These are phyloP conservation scores for Trichoderma reesei DNA, from an alignment of 495 filamentous ascomycete genomes.

Conservation along the genomic window DNA sequence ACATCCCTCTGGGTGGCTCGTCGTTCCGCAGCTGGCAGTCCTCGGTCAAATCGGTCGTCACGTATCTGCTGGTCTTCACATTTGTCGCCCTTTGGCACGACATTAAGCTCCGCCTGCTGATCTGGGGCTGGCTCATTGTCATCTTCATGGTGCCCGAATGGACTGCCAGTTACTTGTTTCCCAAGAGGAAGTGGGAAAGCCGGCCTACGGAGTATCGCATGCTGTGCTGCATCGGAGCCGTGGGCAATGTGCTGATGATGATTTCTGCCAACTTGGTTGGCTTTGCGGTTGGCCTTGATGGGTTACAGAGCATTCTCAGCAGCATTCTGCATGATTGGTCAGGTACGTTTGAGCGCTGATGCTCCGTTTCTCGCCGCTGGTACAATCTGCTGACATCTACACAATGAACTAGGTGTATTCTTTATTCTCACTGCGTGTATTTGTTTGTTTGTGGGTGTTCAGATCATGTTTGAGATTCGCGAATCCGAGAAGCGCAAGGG, in stretches of 20 bases:
- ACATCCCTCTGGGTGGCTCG: conserved; percentile 77
- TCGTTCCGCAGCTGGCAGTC: conserved; percentile 27
- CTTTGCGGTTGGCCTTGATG: conserved; percentile 87
- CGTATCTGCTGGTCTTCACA: conserved; percentile 81
- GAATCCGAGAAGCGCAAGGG: conserved; percentile 74
- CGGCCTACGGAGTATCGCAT: conserved; percentile 63
- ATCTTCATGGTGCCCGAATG: conserved; percentile 89
- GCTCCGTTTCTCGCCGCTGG: background rate
- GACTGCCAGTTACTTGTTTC: conserved; percentile 60
- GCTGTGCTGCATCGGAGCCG: conserved; percentile 75
- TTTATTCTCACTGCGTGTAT: conserved; percentile 63
- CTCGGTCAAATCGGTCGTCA: conserved; percentile 45
- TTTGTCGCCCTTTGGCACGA: conserved; percentile 99
- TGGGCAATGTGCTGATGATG: conserved; percentile 88
- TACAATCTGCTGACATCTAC: conserved; percentile 13
- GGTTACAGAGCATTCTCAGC: conserved; percentile 61
- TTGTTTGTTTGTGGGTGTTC: conserved; percentile 72
- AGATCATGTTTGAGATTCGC: conserved; percentile 94
- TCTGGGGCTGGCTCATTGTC: conserved; percentile 95
- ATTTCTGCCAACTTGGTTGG: conserved; percentile 91
- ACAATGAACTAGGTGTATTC: conserved; percentile 40
- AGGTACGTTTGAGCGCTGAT: conserved; percentile 32
- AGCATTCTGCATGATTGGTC: conserved; percentile 66
- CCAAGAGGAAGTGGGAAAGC: conserved; percentile 54
- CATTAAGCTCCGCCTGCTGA: conserved; percentile 80